Evolutionary conservation across 768 basidiomycete species (phyloP).

Genomic region (Suillus fuscotomentosus): DNA sequence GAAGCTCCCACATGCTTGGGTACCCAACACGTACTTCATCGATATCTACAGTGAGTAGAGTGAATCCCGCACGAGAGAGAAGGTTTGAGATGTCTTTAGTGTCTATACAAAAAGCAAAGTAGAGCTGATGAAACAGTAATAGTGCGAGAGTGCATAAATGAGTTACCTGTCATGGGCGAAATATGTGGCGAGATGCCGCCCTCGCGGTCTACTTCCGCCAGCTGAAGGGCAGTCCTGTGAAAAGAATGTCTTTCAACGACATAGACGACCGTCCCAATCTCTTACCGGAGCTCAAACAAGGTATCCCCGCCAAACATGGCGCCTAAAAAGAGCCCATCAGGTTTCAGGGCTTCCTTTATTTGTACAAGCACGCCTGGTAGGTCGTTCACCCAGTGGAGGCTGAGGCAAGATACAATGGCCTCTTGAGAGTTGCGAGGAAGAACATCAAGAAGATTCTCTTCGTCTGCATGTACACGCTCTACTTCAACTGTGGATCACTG

Average conservation of each 20-base stretch:
- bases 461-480: conserved; percentile 77
- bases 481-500: conserved; percentile 57
- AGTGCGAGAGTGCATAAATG: not conserved
- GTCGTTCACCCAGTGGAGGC: conserved; percentile 97
- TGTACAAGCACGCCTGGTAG: conserved; percentile 88
- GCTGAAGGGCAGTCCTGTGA: conserved; percentile 81
- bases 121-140: conserved; percentile 2
- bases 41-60: conserved; percentile 89
- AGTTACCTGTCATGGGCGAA: conserved; percentile 93
- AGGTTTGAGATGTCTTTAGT: conserved; percentile 92
- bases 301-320: conserved; percentile 97
- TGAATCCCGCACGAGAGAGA: conserved; percentile 90
- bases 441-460: conserved; percentile 70
- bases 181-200: conserved; percentile 96
- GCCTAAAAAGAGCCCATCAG: conserved; percentile 93
- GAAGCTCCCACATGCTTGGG: conserved; percentile 94
- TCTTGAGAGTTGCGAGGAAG: conserved; percentile 80
- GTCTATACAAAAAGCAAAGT: conserved; percentile 45
- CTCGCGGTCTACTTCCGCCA: conserved; percentile 91
- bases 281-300: conserved; percentile 84
- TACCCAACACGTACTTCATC: conserved; percentile 92
- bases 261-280: not conserved
- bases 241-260: not conserved
- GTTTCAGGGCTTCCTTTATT: conserved; percentile 77
- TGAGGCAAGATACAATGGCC: conserved; percentile 87